Conservation (phyloP, 495 filamentous ascomycete species). For the Amorphotheca resinae region DNA sequence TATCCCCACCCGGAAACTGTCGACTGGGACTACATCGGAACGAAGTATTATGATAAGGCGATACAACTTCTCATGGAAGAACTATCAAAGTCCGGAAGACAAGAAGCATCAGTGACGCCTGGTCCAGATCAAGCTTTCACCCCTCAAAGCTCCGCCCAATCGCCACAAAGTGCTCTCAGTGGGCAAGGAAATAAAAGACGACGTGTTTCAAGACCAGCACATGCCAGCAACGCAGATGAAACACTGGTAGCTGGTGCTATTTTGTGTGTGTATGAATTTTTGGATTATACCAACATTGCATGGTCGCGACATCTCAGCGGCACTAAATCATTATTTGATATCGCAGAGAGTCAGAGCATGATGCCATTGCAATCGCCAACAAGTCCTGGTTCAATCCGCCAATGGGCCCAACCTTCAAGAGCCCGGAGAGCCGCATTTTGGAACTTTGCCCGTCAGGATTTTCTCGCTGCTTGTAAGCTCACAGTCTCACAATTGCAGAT, state of each 20-base stretch:
- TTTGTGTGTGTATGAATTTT: conserved; percentile 51
- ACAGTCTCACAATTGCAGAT: too few relatives aligned
- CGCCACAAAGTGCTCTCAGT: conserved; percentile 4
- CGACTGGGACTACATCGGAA: conserved; percentile 43
- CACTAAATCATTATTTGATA: conserved; percentile 48
- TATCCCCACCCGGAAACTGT: conserved; percentile 32
- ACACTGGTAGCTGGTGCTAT: conserved; percentile 50
- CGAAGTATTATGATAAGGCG: conserved; percentile 51
- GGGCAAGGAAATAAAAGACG: conserved; percentile 11
- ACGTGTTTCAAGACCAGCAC: conserved; percentile 8
- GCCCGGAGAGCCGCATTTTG: conserved; percentile 49
- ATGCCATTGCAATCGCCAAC: conserved; percentile 30
- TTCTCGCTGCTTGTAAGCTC: conserved; percentile 48
- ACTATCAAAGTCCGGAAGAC: conserved; percentile 25
- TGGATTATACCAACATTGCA: conserved; percentile 45
- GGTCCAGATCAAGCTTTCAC: conserved; percentile 12
- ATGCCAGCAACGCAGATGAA: conserved; percentile 41
- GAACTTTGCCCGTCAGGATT: conserved; percentile 55
- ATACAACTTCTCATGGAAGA: conserved; percentile 50
- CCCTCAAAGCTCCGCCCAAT: conserved; percentile 5
- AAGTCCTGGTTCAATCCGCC: conserved; percentile 13
- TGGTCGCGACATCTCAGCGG: conserved; percentile 55
- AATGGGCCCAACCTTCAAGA: conserved; percentile 32
- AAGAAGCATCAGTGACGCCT: conserved; percentile 13
- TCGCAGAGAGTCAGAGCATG: conserved; percentile 48